Evolutionary conservation across 2,329 filamentous ascomycete species (phyloP).

Genomic region (Stagonosporopsis tanaceti): DNA sequence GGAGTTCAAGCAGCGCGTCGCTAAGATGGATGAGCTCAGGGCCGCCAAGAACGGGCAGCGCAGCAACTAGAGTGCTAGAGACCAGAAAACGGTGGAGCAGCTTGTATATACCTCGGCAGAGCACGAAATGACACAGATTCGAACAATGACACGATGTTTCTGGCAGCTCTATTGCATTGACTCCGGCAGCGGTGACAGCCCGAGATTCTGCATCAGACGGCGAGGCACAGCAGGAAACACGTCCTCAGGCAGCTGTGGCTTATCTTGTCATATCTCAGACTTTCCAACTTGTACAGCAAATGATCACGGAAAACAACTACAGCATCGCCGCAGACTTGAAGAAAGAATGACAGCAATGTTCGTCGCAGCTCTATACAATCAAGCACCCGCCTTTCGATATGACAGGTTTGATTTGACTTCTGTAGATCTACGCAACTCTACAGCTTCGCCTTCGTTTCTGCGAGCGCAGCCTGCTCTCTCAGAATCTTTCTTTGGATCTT

Average conservation of each 20-base stretch:
- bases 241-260: not conserved
- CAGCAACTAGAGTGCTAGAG: slow-evolving; percentile 71
- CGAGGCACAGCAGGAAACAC: not conserved
- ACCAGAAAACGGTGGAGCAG: not conserved
- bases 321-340: not conserved
- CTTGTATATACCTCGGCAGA: slow-evolving; percentile 45
- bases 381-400: not conserved
- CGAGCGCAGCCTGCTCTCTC: slow-evolving; percentile 61
- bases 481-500: slow-evolving; percentile 71
- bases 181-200: not conserved
- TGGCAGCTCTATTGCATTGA: not conserved
- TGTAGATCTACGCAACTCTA: slow-evolving; percentile 20
- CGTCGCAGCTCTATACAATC: not conserved
- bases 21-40: slow-evolving; percentile 97
- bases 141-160: not conserved
- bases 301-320: not conserved
- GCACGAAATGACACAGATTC: not conserved
- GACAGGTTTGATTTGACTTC: not conserved
- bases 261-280: not conserved
- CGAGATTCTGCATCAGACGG: not conserved
- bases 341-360: not conserved
- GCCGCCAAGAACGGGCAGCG: slow-evolving; percentile 83
- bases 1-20: slow-evolving; percentile 97
- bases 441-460: slow-evolving; percentile 42
- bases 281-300: not conserved